Evolutionary conservation across 1,139 yeast genomes (phyloP).

Genomic region (Hansenula anomala): DNA sequence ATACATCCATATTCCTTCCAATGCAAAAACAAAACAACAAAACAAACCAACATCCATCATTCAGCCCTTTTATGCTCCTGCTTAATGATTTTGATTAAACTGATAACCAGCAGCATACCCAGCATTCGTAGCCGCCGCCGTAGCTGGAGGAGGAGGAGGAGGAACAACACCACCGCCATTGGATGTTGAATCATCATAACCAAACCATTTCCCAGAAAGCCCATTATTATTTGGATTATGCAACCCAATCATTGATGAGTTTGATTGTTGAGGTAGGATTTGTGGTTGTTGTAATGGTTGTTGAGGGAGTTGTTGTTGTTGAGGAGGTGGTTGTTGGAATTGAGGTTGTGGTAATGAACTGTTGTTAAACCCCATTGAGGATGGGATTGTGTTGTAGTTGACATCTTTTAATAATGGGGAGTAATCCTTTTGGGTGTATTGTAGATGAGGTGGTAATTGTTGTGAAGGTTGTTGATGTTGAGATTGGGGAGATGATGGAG

Average conservation of each 20-base stretch:
- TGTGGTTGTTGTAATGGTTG: constrained; percentile 1
- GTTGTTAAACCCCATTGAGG: constrained; percentile 14
- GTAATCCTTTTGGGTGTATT: not conserved
- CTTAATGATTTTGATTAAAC: constrained; percentile 1
- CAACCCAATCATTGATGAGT: too few species aligned
- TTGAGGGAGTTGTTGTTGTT: constrained; percentile 1
- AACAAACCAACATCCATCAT: too few species aligned
- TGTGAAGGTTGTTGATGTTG: too few species aligned
- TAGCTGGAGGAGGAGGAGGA: too few species aligned
- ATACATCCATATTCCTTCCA: too few species aligned
- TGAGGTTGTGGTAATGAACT: constrained; percentile 7
- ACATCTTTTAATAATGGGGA: not conserved
- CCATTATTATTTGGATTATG: too few species aligned
- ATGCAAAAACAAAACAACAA: too few species aligned
- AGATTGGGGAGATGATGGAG: constrained; percentile 4
- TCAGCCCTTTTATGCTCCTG: too few species aligned
- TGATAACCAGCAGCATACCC: constrained; percentile 1
- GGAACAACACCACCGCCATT: too few species aligned
- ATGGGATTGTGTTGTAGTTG: constrained; percentile 5
- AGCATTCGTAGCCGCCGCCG: too few species aligned
- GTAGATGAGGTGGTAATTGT: too few species aligned
- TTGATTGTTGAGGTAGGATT: too few species aligned
- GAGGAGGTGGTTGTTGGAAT: constrained; percentile 1
- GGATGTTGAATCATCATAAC: constrained; percentile 3
- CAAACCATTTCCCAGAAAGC: constrained; percentile 4